phyloP scores from a whole-genome alignment of 495 filamentous ascomycete genomes.

The Penicillium bialowiezense region DNA sequence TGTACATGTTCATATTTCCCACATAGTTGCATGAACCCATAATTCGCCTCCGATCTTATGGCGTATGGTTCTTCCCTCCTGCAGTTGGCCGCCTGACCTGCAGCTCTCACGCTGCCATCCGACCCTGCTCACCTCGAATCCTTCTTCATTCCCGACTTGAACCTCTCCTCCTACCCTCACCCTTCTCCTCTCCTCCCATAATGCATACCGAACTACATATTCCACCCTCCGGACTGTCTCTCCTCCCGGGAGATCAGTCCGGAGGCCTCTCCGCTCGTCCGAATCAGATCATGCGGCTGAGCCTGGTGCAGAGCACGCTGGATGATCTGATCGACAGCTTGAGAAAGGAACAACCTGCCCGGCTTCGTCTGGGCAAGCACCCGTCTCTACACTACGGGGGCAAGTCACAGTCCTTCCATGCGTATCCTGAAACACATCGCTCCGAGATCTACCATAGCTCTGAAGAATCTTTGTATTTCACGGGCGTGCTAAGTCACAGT shows the following conservation, averaged over 20 bases:
- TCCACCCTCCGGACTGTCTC: slow-evolving; percentile 48
- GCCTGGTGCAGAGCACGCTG: slow-evolving; percentile 61
- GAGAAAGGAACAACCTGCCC: slow-evolving; percentile 57
- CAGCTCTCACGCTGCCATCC: slow-evolving; percentile 44
- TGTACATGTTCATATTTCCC: slow-evolving; percentile 3
- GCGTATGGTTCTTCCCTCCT: slow-evolving; percentile 36
- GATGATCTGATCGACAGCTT: slow-evolving; percentile 69
- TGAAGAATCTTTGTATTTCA: slow-evolving; percentile 48
- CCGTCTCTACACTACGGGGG: slow-evolving; percentile 52
- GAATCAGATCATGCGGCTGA: slow-evolving; percentile 61
- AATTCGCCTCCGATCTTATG: slow-evolving; percentile 34
- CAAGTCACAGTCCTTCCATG: slow-evolving; percentile 50
- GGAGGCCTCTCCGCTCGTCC: slow-evolving; percentile 32
- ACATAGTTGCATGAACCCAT: background rate
- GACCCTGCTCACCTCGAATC: slow-evolving; percentile 29
- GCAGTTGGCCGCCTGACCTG: slow-evolving; percentile 46
- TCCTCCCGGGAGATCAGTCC: slow-evolving; percentile 36
- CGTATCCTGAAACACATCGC: slow-evolving; percentile 44
- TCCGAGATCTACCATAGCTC: slow-evolving; percentile 51
- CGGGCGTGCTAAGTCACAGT: slow-evolving; percentile 54
- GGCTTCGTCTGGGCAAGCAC: slow-evolving; percentile 44
- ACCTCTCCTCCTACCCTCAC: slow-evolving; percentile 10
- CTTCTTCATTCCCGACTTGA: slow-evolving; percentile 8
- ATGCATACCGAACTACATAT: slow-evolving; percentile 44
- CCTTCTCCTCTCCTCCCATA: slow-evolving; percentile 10